Conservation (phyloP, 257 asterid species). For the Solanum piurae region DNA sequence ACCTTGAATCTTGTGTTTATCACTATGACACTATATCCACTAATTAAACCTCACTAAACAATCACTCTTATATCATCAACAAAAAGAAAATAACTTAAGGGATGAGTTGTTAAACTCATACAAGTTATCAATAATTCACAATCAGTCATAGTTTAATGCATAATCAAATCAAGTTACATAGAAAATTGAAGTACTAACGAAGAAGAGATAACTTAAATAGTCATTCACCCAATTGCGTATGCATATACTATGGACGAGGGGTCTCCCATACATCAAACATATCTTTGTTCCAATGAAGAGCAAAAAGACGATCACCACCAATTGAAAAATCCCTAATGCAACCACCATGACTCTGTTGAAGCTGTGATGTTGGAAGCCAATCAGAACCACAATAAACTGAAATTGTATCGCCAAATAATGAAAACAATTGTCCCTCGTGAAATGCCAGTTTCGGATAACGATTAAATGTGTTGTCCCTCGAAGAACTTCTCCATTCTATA, state of each 20-base stretch:
- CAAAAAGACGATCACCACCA: slow-evolving; percentile 22
- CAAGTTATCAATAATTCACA: not conserved
- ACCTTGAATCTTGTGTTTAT: not conserved
- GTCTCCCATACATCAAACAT: slow-evolving; percentile 72
- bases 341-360: slow-evolving; percentile 62
- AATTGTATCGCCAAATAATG: slow-evolving; percentile 66
- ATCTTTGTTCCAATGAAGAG: too few species aligned
- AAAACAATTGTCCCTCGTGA: not conserved
- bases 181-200: too few species aligned
- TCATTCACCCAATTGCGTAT: too few species aligned
- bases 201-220: too few species aligned
- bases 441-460: too few species aligned
- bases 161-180: too few species aligned
- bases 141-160: not conserved
- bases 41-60: not conserved
- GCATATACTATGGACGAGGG: too few species aligned
- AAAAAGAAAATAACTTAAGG: too few species aligned
- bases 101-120: too few species aligned
- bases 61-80: not conserved
- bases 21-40: not conserved
- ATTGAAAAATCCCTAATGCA: slow-evolving; percentile 74
- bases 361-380: slow-evolving; percentile 57
- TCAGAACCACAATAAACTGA: slow-evolving; percentile 77
- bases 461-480: too few species aligned
- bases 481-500: too few species aligned